phyloP scores from a whole-genome alignment of 768 basidiomycete genomes.

The Pleurotus giganteus region DNA sequence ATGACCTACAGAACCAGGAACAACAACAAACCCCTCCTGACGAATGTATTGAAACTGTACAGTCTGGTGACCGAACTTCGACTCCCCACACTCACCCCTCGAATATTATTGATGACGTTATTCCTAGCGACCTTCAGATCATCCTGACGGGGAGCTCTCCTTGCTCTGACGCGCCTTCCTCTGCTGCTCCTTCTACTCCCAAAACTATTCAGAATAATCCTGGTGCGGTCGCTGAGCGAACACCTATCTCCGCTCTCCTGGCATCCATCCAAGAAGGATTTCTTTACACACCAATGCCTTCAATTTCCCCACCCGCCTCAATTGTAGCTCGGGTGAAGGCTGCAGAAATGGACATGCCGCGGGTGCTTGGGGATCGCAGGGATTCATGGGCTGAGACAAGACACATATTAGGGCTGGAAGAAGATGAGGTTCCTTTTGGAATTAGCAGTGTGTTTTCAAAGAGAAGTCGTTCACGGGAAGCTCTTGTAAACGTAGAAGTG shows the following conservation, averaged over 20 bases:
- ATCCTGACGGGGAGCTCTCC: slow-evolving; percentile 3
- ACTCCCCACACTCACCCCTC: not conserved
- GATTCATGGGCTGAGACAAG: slow-evolving; percentile 9
- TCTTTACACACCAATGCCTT: slow-evolving; percentile 60
- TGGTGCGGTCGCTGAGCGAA: slow-evolving; percentile 18
- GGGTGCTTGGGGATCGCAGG: slow-evolving; percentile 1
- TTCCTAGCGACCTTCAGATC: not conserved
- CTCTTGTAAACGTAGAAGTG: slow-evolving; percentile 3
- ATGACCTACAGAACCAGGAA: not conserved
- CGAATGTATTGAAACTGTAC: too few relatives aligned
- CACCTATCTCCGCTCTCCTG: slow-evolving; percentile 66
- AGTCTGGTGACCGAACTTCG: not conserved
- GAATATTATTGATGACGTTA: not conserved
- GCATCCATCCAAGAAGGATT: slow-evolving; percentile 68
- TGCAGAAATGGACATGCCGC: not conserved
- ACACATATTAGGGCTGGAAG: slow-evolving; percentile 1
- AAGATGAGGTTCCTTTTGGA: slow-evolving; percentile 4
- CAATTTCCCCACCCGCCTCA: slow-evolving; percentile 55
- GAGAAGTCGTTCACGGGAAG: slow-evolving; percentile 1
- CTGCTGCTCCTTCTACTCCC: not conserved
- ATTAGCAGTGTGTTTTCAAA: slow-evolving; percentile 6
- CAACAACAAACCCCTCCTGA: not conserved
- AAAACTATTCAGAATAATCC: not conserved
- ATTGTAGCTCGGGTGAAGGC: slow-evolving; percentile 25
- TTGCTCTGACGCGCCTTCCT: slow-evolving; percentile 1